A percentile compares a stretch with the other conserved stretches of the same genome.
These are phyloP conservation scores for Coniferiporia weirii DNA, from an alignment of 1,284 basidiomycete genomes.

Conservation along the genomic window DNA sequence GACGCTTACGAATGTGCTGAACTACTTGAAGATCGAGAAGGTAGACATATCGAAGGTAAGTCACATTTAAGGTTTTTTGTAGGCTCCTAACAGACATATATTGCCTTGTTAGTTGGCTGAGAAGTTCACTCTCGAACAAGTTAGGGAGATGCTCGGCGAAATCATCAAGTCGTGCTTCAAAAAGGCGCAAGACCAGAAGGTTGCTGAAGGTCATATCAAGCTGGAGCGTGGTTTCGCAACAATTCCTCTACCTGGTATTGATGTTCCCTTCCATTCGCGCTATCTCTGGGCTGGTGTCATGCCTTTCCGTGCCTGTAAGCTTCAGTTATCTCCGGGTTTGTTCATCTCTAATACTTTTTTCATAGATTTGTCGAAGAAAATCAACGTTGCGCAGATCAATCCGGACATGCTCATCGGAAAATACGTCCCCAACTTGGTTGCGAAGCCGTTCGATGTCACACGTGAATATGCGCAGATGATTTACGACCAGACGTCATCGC, in stretches of 20 bases:
- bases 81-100: constrained; percentile 10
- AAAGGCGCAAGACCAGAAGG: constrained; percentile 75
- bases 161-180: constrained; percentile 85
- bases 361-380: constrained; percentile 94
- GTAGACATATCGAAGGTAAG: constrained; percentile 89
- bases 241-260: constrained; percentile 94
- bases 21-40: constrained; percentile 96
- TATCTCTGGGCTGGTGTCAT: constrained; percentile 99
- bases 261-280: constrained; percentile 98
- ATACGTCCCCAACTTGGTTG: constrained; percentile 97
- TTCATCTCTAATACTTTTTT: constrained; percentile 19
- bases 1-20: constrained; percentile 92
- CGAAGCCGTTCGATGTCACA: constrained; percentile 88
- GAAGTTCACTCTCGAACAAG: constrained; percentile 78
- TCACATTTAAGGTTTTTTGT: background rate
- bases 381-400: constrained; percentile 85
- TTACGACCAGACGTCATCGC: constrained; percentile 91
- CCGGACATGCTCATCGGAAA: constrained; percentile 89
- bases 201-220: constrained; percentile 84
- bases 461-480: constrained; percentile 92
- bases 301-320: constrained; percentile 89
- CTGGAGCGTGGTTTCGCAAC: constrained; percentile 96
- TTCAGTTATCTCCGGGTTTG: constrained; percentile 15
- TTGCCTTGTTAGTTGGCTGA: constrained; percentile 63
- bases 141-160: constrained; percentile 87